Evolutionary conservation across 441 rosid genomes (phyloP).

Genomic region (Geranium incanum): DNA sequence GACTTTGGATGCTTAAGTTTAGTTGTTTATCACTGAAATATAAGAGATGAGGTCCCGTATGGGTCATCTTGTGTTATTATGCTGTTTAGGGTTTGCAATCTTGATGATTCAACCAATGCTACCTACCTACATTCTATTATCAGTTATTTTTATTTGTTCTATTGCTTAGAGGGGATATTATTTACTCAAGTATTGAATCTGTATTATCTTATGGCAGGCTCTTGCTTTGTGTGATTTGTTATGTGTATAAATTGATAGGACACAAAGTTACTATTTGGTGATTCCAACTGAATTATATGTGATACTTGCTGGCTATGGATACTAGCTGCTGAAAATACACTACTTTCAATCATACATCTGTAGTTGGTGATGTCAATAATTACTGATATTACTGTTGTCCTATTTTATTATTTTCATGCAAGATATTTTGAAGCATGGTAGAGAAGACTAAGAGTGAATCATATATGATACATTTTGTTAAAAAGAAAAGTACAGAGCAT

Average conservation of each 20-base stretch:
- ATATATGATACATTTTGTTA: background rate
- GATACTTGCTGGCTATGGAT: background rate
- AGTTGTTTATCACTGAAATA: constrained; percentile 3
- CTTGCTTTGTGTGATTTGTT: background rate
- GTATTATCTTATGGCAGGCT: background rate
- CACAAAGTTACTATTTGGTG: background rate
- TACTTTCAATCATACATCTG: background rate
- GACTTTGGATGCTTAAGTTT: constrained; percentile 2
- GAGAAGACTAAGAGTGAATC: background rate
- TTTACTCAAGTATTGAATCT: background rate
- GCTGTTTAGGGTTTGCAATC: background rate
- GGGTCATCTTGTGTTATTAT: background rate
- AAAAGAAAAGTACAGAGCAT: background rate
- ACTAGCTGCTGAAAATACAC: constrained; percentile 3
- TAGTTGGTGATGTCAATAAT: background rate
- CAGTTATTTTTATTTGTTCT: background rate
- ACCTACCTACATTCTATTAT: no score
- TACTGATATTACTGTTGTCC: background rate
- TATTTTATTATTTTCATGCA: background rate
- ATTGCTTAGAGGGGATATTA: background rate
- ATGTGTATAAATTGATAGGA: background rate
- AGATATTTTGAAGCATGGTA: background rate
- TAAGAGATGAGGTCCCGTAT: background rate
- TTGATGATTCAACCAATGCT: background rate
- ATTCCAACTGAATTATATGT: background rate